A percentile compares a stretch with the other conserved stretches of the same genome.
Conservation (phyloP, 257 asterid species). For the Solanum pennellii region DNA sequence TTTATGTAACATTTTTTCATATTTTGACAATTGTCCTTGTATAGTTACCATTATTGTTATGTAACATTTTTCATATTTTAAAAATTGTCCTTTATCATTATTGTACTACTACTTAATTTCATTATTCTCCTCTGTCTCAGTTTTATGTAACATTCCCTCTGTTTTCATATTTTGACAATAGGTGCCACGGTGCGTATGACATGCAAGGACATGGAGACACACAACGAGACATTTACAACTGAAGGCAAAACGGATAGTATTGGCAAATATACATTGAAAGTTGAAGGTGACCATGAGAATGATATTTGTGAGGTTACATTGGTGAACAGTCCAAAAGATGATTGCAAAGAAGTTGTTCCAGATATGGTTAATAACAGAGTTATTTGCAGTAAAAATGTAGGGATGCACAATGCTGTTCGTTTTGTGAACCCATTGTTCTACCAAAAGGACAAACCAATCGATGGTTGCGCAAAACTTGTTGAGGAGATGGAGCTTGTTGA, state of each 20-base stretch:
- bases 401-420: constrained; percentile 7
- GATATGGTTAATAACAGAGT: constrained; percentile 5
- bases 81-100: too few species aligned
- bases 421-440: constrained; percentile 30
- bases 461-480: constrained; percentile 6
- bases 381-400: constrained; percentile 17
- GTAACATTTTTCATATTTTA: too few species aligned
- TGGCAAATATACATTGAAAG: constrained; percentile 18
- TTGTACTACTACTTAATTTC: too few species aligned
- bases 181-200: constrained; percentile 23
- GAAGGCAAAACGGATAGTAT: constrained; percentile 1
- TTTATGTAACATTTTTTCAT: too few species aligned
- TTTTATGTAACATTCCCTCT: too few species aligned
- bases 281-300: constrained; percentile 25
- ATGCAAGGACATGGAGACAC: constrained; percentile 11
- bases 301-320: constrained; percentile 29
- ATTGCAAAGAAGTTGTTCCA: constrained; percentile 8
- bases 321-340: constrained; percentile 9
- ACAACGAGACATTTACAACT: background rate
- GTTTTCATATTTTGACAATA: background rate
- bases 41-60: too few species aligned
- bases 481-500: constrained; percentile 5
- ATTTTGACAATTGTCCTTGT: too few species aligned
- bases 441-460: background rate
- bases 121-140: too few species aligned